Base-by-base conservation (phyloP, 805 yeast genomes). In the Pichia occidentalis region DNA sequence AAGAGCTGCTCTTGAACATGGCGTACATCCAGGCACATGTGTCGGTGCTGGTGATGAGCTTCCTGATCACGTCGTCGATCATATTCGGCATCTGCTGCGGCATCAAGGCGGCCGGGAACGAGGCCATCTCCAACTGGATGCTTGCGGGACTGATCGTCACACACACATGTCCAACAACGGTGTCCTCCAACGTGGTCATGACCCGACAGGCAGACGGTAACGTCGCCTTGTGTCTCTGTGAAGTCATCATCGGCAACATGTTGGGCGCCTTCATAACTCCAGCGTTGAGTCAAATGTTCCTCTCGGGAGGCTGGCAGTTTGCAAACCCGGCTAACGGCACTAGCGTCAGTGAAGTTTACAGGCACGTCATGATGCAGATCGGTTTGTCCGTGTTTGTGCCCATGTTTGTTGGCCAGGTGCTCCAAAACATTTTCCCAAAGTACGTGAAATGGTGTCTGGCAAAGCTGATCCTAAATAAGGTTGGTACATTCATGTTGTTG, bases 181-280 rank as follows among this genome's bases (percentile, higher is more conserved):
- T 87, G 14, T 76, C 88, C 0, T 85, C 95, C 2, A 87, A 87
- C 55, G 95, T 87, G 21, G 88, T 87, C 21, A 87, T 87, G 95
- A 87, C 96, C 5, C 71, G 77, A 37, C 73, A 73, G 42, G 95
- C 96, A 0, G 77, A 80, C 47, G 96, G 95, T 7, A 85, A 86
- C 58, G 88, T 76, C 47, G 44, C 53, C 13, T 61, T 86, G 37
- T 80, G 95, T 14, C 64, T 85, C 6, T 80, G 92, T 56, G 95
- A 85, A 56, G 95, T 87, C 8, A 76, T 86, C 42, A 70, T 86
- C 24, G 95, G 95, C 2, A 87, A 87, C 53, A 53, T 86, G 33
- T 52, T 85, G 29, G 96, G 96, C 3, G 92, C 92, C 0, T 87
- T 87, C 51, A 68, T 87, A 16, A 83, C 95, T 0, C 96, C 96